Evolutionary conservation across 768 basidiomycete genomes (phyloP), one percentile per base, ranked within the genome.

Genomic region (Tulasnella sp.): DNA sequence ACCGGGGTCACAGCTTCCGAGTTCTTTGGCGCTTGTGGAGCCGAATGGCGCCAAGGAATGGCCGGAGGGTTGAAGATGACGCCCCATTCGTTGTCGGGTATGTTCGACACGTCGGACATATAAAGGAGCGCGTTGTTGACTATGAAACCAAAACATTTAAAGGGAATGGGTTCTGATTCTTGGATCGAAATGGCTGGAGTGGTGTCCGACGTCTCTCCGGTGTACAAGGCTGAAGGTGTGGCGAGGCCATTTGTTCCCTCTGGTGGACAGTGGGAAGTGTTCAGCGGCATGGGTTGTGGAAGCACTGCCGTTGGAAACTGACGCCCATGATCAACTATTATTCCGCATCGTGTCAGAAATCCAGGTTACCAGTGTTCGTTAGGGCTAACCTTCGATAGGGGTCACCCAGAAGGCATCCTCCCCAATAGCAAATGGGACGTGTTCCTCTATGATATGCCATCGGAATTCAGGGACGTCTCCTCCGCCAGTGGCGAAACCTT

Each of bases 381-480:
- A 25, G 31, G 57, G 39, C 77, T 61, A 62, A 82, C 84, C 84
- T 65, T 71, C 70, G 64, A 87, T 80, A 6, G 86, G 85, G 8
- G 77, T 80, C 8, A 88, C 68, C 49, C 69, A 63, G 59, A 87
- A 75, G 3, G 79, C 81, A 2, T 80, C 84, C 53, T 77, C 75
- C 31, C 40, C 54, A 23, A 91, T 78, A 54, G 82, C 78, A 61
- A 91, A 86, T 2, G 80, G 75, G 23, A 75, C 72, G 15, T 74
- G 74, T 61, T 87, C 80, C 40, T 81, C 76, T 62, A 92, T 81
- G 50, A 92, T 78, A 62, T 86, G 83, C 83, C 84, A 92, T 63
- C 76, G 75, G 65, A 92, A 83, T 60, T 84, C 80, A 4, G 89
- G 89, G 11, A 92, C 86, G 70, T 84, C 84, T 36, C 85, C 85